phyloP scores from a whole-genome alignment of 2,329 filamentous ascomycete species.

The Leptographium radiaticola region DNA sequence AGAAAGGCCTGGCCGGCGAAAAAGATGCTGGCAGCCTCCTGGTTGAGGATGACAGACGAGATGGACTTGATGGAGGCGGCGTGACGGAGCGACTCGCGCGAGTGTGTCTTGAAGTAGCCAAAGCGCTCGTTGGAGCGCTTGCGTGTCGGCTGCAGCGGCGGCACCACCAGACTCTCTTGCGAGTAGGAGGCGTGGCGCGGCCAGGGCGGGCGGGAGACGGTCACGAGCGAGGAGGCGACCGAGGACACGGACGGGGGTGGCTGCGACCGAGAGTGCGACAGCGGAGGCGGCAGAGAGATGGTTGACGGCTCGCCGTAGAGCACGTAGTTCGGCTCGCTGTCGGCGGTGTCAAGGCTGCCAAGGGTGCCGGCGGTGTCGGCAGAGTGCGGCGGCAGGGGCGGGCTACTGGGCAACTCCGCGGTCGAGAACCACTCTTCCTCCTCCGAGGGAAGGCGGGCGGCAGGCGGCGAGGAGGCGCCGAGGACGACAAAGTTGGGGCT shows the following conservation, averaged over 20 bases:
- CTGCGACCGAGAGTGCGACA: slow-evolving; percentile 2
- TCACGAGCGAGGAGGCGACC: slow-evolving; percentile 17
- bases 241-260: background rate
- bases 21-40: slow-evolving; percentile 29
- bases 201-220: slow-evolving; percentile 20
- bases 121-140: slow-evolving; percentile 34
- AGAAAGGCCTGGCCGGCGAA: slow-evolving; percentile 27
- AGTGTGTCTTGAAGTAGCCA: slow-evolving; percentile 34
- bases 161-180: slow-evolving; percentile 46
- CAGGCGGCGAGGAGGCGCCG: slow-evolving; percentile 23
- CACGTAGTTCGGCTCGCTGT: slow-evolving; percentile 39
- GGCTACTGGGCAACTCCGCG: slow-evolving; percentile 5
- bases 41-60: slow-evolving; percentile 35
- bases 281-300: slow-evolving; percentile 16
- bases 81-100: slow-evolving; percentile 29
- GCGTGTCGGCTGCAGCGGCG: slow-evolving; percentile 37
- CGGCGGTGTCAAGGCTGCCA: slow-evolving; percentile 10
- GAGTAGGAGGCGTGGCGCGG: slow-evolving; percentile 29
- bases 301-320: slow-evolving; percentile 28
- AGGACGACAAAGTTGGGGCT: slow-evolving; percentile 35
- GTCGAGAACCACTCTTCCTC: background rate
- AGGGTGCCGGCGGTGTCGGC: slow-evolving; percentile 21
- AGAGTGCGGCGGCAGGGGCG: slow-evolving; percentile 6
- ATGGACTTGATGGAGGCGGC: slow-evolving; percentile 32
- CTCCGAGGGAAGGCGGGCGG: background rate